Base-by-base conservation (phyloP, 2,329 filamentous ascomycete species). In the Gyromitra esculenta region DNA sequence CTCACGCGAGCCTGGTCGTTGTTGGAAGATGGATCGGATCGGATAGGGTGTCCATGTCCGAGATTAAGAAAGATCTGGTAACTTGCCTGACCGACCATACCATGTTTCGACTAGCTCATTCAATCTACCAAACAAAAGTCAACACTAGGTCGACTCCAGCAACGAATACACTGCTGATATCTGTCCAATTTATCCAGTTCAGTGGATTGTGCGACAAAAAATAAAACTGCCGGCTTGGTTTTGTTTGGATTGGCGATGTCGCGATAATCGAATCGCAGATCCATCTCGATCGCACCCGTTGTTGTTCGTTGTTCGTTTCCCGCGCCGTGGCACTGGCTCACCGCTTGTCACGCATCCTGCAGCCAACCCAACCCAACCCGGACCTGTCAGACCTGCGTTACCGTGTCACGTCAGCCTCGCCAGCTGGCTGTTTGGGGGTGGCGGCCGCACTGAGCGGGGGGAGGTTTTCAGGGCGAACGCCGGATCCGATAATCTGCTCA, bases 301-400 rank as follows among this genome's bases (percentile, higher is more conserved):
- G 57, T 18, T 18, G 25, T 60, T 66, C 63, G 48, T 52, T 65
- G 52, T 56, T 18, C 21, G 52, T 67, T 67, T 56, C 64, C 64
- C 64, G 39, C 39, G 15, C 50, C 65, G 50, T 57, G 50, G 64
- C 35, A 45, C 48, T 67, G 64, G 50, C 13, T 11, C 35, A 31
- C 25, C 25, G 25, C 2, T 15, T 60, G 56, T 60, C 56, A 39
- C 54, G 31, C 54, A 59, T 35, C 35, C 37, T 54, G 18, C 43
- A 48, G 60, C 25, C 25, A 31, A 31, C 25, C 25, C 25, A 31
- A 31, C 25, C 25, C 25, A 31, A 31, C 25, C 25, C 2, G 25
- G 25, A 31, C 25, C 25, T 31, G 25, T 31, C 25, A 31, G 2
- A 31, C 25, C 25, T 31, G 25, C 25, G 25, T 31, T 31, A 31